Evolutionary conservation across 2,329 filamentous ascomycete genomes (phyloP).

Genomic region (Neopestalotiopsis sp.): DNA sequence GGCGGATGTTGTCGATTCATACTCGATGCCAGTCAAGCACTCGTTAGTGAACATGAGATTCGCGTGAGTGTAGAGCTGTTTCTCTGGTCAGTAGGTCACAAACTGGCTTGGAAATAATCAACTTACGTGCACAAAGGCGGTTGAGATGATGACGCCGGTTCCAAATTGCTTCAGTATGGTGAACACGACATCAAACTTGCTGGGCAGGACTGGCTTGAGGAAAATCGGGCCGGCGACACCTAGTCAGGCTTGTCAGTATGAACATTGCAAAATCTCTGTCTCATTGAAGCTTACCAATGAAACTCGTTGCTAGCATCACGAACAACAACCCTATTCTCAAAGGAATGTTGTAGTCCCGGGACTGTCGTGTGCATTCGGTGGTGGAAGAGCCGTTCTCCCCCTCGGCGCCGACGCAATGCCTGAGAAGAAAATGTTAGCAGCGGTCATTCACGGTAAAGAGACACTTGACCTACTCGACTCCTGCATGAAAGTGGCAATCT

Average conservation of each 20-base stretch:
- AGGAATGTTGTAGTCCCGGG: conserved; percentile 67
- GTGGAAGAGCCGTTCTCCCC: conserved; percentile 43
- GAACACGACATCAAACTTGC: conserved; percentile 55
- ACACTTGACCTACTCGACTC: conserved; percentile 67
- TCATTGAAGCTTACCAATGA: conserved; percentile 52
- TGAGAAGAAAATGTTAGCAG: conserved; percentile 31
- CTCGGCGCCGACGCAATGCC: conserved; percentile 61
- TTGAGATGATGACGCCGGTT: conserved; percentile 74
- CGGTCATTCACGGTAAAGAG: neutral
- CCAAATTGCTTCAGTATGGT: conserved; percentile 75
- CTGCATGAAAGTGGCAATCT: conserved; percentile 76
- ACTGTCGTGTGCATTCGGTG: conserved; percentile 47
- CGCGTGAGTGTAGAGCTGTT: conserved; percentile 75
- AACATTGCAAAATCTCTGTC: too few relatives aligned
- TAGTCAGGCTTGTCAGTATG: conserved; percentile 19
- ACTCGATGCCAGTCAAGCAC: conserved; percentile 67
- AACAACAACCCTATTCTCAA: conserved; percentile 76
- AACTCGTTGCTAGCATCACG: conserved; percentile 71
- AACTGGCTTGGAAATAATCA: neutral
- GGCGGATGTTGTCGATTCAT: conserved; percentile 72
- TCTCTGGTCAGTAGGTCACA: neutral
- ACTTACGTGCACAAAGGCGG: conserved; percentile 70
- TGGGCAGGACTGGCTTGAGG: conserved; percentile 60
- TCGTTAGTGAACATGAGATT: conserved; percentile 73
- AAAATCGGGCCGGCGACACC: conserved; percentile 71